Base-by-base conservation (phyloP, 2,329 filamentous ascomycete genomes). In the Stylonectria norvegica region DNA sequence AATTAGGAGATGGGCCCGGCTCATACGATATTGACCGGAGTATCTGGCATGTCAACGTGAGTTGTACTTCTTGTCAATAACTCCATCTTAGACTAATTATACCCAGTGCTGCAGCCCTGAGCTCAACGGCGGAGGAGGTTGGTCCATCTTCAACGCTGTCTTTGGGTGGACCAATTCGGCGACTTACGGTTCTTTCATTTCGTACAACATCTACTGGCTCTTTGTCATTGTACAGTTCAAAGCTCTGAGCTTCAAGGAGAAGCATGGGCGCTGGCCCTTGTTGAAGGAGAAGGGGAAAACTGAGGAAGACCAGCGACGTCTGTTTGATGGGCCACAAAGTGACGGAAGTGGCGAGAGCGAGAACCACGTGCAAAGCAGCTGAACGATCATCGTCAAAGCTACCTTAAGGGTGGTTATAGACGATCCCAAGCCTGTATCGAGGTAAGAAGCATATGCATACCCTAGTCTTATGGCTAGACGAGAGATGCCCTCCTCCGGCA, bases 191-290 rank as follows among this genome's bases (percentile, higher is more conserved):
- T 90, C 86, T 2, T 85, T 95, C 47, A 79, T 95, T 42, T 81
- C 85, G 3, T 95, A 95, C 67, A 94, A 93, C 59, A 38, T 91
- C 9, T 95, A 95, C 70, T 95, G 89, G 89, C 65, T 91, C 29
- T 70, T 71, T 8, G 78, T 93, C 50, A 89, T 89, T 36, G 76
- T 89, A 17, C 75, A 73, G 10, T 86, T 91, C 60, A 49, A 79
- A 5, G 57, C 69, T 23, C 74, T 91, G 72, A 72, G 81, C 29
- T 87, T 79, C 67, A 76, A 76, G 49, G 87, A 93, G 66, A 55
- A 56, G 31, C 73, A 69, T 44, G 74, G 74, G 8, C 70, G 66
- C 47, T 75, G 69, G 66, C 73, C 73, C 4, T 54, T 75, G 16
- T 48, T 63, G 48, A 69, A 67, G 50, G 42, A 53, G 34, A 64